Conservation (phyloP, 306 rosid genomes). For the Lathyrus oleraceus region DNA sequence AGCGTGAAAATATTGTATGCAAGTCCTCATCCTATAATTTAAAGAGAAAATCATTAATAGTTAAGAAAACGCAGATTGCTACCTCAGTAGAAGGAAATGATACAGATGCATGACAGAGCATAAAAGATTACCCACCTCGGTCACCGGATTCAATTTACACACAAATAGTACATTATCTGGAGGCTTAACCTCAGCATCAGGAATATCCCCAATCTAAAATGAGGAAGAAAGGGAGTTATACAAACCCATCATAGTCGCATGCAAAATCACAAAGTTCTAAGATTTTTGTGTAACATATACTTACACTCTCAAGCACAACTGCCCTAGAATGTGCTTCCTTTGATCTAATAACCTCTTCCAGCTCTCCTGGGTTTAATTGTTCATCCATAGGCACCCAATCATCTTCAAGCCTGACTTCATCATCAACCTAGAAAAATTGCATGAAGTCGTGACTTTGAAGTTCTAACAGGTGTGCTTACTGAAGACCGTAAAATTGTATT, state of each 20-base stretch:
- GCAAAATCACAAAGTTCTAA: background rate
- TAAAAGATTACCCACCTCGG: slow-evolving; percentile 62
- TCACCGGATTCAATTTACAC: slow-evolving; percentile 93
- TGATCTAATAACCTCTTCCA: slow-evolving; percentile 77
- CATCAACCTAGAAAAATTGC: slow-evolving; percentile 61
- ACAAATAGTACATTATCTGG: slow-evolving; percentile 91
- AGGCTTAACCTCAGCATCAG: slow-evolving; percentile 95
- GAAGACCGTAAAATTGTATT: slow-evolving; percentile 27
- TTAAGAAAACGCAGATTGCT: slow-evolving; percentile 3
- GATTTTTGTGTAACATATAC: slow-evolving; percentile 34
- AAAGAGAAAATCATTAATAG: slow-evolving; percentile 17
- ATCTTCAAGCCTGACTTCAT: slow-evolving; percentile 90
- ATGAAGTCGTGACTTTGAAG: slow-evolving; percentile 29
- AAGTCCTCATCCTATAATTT: slow-evolving; percentile 82
- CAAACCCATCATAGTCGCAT: slow-evolving; percentile 6
- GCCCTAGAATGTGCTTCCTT: slow-evolving; percentile 93
- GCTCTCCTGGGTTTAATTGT: slow-evolving; percentile 67
- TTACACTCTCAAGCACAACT: slow-evolving; percentile 96
- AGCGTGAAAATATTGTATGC: slow-evolving; percentile 91
- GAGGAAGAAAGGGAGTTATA: slow-evolving; percentile 26
- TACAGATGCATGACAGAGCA: slow-evolving; percentile 26
- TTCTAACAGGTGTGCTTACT: slow-evolving; percentile 27
- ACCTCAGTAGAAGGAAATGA: slow-evolving; percentile 15
- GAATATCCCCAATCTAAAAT: slow-evolving; percentile 92
- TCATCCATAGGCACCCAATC: slow-evolving; percentile 99